Percentiles rank a stretch among this genome's conserved stretches.
Evolutionary conservation across 2,329 filamentous ascomycete species (phyloP).

Genomic region (Exophiala sideris): DNA sequence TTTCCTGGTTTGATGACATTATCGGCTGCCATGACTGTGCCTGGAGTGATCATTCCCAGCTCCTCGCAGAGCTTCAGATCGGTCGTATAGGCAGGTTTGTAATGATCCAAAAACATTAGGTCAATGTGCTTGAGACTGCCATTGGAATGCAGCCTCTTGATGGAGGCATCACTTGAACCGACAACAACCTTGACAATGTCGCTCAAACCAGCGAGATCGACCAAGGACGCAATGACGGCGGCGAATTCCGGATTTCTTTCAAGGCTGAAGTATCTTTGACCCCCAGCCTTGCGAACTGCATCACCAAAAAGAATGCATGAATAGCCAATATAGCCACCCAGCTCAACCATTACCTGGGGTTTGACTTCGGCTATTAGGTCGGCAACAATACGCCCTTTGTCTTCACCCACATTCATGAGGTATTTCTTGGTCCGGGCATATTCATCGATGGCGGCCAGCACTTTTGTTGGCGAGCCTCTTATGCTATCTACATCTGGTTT

Average conservation of each 20-base stretch:
- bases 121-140: slow-evolving; percentile 61
- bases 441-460: slow-evolving; percentile 69
- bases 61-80: slow-evolving; percentile 77
- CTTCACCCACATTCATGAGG: slow-evolving; percentile 75
- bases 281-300: slow-evolving; percentile 61
- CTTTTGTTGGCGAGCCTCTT: slow-evolving; percentile 59
- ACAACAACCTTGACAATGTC: slow-evolving; percentile 68
- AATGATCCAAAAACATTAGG: slow-evolving; percentile 75
- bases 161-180: slow-evolving; percentile 64
- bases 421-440: slow-evolving; percentile 64
- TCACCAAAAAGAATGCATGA: slow-evolving; percentile 73
- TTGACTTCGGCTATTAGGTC: slow-evolving; percentile 65
- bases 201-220: slow-evolving; percentile 69
- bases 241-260: slow-evolving; percentile 73
- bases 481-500: slow-evolving; percentile 61
- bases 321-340: slow-evolving; percentile 80
- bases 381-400: slow-evolving; percentile 69
- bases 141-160: slow-evolving; percentile 56
- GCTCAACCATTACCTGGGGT: slow-evolving; percentile 69
- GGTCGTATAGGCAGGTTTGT: slow-evolving; percentile 69
- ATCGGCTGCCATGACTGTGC: slow-evolving; percentile 40
- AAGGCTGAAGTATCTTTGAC: slow-evolving; percentile 65
- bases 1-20: slow-evolving; percentile 39
- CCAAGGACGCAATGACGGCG: slow-evolving; percentile 64
- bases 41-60: slow-evolving; percentile 60